These are phyloP conservation scores for Aspergillus clavatus DNA, from an alignment of 2,329 filamentous ascomycete species.

Conservation along the genomic window DNA sequence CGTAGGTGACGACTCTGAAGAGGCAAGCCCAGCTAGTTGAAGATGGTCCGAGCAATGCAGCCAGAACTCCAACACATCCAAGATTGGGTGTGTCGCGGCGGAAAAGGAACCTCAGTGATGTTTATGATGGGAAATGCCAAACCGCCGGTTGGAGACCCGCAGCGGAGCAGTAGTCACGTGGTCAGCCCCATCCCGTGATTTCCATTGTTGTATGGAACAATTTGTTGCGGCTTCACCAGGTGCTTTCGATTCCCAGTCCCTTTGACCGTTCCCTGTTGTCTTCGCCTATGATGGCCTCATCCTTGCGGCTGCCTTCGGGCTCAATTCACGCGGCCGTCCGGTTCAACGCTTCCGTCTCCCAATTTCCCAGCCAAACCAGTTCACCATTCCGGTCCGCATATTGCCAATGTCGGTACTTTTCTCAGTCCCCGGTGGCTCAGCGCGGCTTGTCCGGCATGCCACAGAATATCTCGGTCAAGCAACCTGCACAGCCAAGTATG, in stretches of 20 bases:
- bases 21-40: not conserved
- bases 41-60: not conserved
- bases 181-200: not conserved
- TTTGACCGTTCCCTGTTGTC: slow-evolving; percentile 8
- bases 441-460: slow-evolving; percentile 15
- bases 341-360: slow-evolving; percentile 13
- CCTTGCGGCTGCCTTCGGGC: slow-evolving; percentile 22
- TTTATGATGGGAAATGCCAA: not conserved
- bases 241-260: not conserved
- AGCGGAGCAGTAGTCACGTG: slow-evolving; percentile 1
- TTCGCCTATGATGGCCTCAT: slow-evolving; percentile 29
- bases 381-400: slow-evolving; percentile 8
- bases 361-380: slow-evolving; percentile 3
- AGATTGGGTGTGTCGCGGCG: not conserved
- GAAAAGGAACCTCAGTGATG: too few relatives aligned
- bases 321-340: slow-evolving; percentile 17
- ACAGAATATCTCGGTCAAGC: slow-evolving; percentile 23
- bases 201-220: not conserved
- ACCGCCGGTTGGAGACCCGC: not conserved
- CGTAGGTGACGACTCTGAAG: not conserved
- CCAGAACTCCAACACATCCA: not conserved
- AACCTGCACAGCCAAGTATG: slow-evolving; percentile 37
- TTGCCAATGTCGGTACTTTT: slow-evolving; percentile 34
- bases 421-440: slow-evolving; percentile 21
- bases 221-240: not conserved